phyloP scores from a whole-genome alignment of 768 basidiomycete genomes.

The Tylopilus plumbeoviolaceoides region DNA sequence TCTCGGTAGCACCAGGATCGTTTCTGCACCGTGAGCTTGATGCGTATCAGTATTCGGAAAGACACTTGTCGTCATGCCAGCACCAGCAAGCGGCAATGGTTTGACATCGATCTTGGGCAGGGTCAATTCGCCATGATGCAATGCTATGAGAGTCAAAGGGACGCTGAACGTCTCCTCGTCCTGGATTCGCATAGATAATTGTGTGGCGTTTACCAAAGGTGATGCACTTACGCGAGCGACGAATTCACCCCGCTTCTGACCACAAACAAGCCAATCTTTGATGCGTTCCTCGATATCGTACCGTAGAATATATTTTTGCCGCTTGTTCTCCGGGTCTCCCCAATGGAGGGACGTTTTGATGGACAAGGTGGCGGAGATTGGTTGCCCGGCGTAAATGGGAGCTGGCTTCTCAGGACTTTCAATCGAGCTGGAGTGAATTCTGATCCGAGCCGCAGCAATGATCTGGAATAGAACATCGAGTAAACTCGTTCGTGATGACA shows the following conservation, averaged over 20 bases:
- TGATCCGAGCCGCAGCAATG: slow-evolving; percentile 55
- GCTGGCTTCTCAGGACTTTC: slow-evolving; percentile 29
- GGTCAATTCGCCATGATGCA: slow-evolving; percentile 76
- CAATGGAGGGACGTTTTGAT: slow-evolving; percentile 78
- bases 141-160: slow-evolving; percentile 75
- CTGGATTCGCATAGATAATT: slow-evolving; percentile 34
- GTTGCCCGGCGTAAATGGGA: slow-evolving; percentile 81
- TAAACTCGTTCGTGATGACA: background rate
- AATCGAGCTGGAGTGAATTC: slow-evolving; percentile 44
- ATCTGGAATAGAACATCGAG: slow-evolving; percentile 44
- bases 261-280: slow-evolving; percentile 87
- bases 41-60: slow-evolving; percentile 73
- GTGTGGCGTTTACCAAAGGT: background rate
- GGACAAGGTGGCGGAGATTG: slow-evolving; percentile 62
- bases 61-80: slow-evolving; percentile 53
- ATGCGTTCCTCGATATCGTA: slow-evolving; percentile 82
- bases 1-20: slow-evolving; percentile 75
- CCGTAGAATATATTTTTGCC: slow-evolving; percentile 51
- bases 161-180: slow-evolving; percentile 56
- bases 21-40: slow-evolving; percentile 81
- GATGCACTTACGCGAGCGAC: slow-evolving; percentile 52
- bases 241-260: slow-evolving; percentile 83
- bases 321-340: slow-evolving; percentile 47
- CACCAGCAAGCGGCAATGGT: slow-evolving; percentile 51
- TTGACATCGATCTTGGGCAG: slow-evolving; percentile 71